These are phyloP conservation scores for Suillus discolor DNA, from an alignment of 768 basidiomycete species.

Conservation along the genomic window DNA sequence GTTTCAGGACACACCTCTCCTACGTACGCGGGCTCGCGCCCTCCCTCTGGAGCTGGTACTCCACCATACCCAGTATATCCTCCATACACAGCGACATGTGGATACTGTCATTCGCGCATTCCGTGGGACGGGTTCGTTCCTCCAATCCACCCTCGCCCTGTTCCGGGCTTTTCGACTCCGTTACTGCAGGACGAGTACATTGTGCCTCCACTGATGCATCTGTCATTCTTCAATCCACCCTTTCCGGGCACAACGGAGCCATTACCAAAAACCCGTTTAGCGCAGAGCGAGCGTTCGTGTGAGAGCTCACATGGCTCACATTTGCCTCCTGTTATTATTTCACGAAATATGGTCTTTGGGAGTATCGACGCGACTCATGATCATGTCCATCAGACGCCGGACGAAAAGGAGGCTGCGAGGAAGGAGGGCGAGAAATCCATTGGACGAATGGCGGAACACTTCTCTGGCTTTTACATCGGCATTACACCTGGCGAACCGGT, in stretches of 20 bases:
- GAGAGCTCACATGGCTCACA: neutral
- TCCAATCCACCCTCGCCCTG: neutral
- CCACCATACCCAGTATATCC: slow-evolving; percentile 40
- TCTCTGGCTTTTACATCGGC: slow-evolving; percentile 48
- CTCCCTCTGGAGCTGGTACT: slow-evolving; percentile 30
- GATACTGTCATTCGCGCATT: slow-evolving; percentile 38
- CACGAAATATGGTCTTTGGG: slow-evolving; percentile 51
- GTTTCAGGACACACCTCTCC: slow-evolving; percentile 28
- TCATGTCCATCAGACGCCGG: slow-evolving; percentile 9
- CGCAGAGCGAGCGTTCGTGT: neutral
- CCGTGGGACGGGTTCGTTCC: slow-evolving; percentile 36
- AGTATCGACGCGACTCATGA: slow-evolving; percentile 39
- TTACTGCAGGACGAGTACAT: slow-evolving; percentile 8
- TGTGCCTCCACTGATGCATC: neutral
- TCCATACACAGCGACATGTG: slow-evolving; percentile 33
- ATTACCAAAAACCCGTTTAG: neutral
- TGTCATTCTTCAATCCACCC: neutral
- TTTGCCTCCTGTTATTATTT: slow-evolving; percentile 3
- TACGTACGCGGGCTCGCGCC: slow-evolving; percentile 20
- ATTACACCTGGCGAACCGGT: slow-evolving; percentile 40
- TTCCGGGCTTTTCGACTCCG: slow-evolving; percentile 7
- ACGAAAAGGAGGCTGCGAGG: neutral
- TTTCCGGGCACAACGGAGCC: neutral
- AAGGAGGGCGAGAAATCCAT: slow-evolving; percentile 18
- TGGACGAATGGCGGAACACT: slow-evolving; percentile 29